Evolutionary conservation across 805 yeast genomes (phyloP).

Genomic region (Danielia oregonensis): DNA sequence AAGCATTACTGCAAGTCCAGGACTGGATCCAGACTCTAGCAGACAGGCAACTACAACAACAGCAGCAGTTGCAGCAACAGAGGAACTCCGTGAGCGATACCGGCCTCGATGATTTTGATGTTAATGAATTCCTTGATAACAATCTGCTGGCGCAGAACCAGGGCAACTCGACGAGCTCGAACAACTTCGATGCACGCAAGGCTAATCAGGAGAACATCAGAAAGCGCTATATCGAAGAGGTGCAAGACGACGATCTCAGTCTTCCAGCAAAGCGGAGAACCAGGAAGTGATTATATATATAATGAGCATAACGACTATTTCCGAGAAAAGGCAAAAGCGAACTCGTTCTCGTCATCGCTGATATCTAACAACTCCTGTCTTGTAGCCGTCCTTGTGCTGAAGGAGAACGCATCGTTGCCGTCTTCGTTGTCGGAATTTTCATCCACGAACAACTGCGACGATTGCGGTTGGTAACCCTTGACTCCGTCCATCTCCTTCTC

Average conservation of each 20-base stretch:
- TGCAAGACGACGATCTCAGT: slow-evolving; percentile 5
- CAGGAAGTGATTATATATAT: slow-evolving; percentile 8
- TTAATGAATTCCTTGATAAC: slow-evolving; percentile 28
- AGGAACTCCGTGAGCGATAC: slow-evolving; percentile 6
- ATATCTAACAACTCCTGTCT: background rate
- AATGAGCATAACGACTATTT: slow-evolving; percentile 4
- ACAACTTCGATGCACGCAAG: too few species aligned
- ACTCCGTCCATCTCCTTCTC: slow-evolving; percentile 13
- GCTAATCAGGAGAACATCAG: too few species aligned
- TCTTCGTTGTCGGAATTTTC: slow-evolving; percentile 5
- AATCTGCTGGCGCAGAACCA: too few species aligned
- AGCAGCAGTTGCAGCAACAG: slow-evolving; percentile 12
- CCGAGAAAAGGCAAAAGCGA: slow-evolving; percentile 12
- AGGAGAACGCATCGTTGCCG: slow-evolving; percentile 2
- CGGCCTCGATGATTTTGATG: slow-evolving; percentile 28
- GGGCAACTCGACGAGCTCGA: too few species aligned
- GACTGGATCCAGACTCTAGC: slow-evolving; percentile 46
- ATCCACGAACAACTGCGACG: slow-evolving; percentile 12
- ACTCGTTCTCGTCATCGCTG: slow-evolving; percentile 9
- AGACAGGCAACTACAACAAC: slow-evolving; percentile 16
- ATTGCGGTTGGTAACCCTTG: slow-evolving; percentile 13
- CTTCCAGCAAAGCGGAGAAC: background rate
- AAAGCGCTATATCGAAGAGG: slow-evolving; percentile 9
- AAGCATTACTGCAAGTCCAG: slow-evolving; percentile 51
- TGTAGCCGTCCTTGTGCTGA: background rate